Base-by-base conservation (phyloP, 1,284 basidiomycete species). In the Naganishia cerealis region DNA sequence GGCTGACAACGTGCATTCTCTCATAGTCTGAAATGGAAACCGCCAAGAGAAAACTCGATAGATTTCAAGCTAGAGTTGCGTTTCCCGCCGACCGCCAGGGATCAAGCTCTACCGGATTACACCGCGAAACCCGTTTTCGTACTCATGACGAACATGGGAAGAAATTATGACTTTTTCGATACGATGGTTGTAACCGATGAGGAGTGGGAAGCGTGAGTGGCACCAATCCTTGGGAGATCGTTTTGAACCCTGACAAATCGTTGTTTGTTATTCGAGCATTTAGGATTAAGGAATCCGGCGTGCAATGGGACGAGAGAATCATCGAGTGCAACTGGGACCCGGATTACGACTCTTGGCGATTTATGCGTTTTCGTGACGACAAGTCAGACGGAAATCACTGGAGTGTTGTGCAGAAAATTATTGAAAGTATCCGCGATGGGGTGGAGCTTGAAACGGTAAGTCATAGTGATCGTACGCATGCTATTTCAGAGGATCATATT, bases 11-110 rank as follows among this genome's bases (percentile, higher is more conserved):
- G 29, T 33, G 29, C 29, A 33, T 33, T 24, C 24, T 33, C 16
- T 24, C n/a, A 50, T 76, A 96, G 93, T 72, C 81, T 97, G 74
- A 99, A 99, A 79, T 99, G 96, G 96, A 99, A 99, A 80, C 94
- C 95, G 0, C 94, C 96, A 3, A 91, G 90, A 2, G 96, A 99
- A 76, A 99, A 99, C 79, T 94, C 93, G 3, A 90, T 99, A 76
- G 96, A 99, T 80, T 99, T 99, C 83, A 92, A 92, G 77, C 87
- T 99, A 15, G 85, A 94, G 63, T 84, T 99, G 21, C 87, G 92
- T 43, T 99, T 99, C 78, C 94, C 95, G 1, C 87, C 92, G 2
- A 79, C 81, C 38, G 55, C 65, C 2, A 80, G 82, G 38, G 80
- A 87, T 68, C 84, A 85, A 0, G 74, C 79, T 8, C 80, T 87